Evolutionary conservation across 352 stramenopile genomes (phyloP).

Genomic region (Phytophthora pinifolia): DNA sequence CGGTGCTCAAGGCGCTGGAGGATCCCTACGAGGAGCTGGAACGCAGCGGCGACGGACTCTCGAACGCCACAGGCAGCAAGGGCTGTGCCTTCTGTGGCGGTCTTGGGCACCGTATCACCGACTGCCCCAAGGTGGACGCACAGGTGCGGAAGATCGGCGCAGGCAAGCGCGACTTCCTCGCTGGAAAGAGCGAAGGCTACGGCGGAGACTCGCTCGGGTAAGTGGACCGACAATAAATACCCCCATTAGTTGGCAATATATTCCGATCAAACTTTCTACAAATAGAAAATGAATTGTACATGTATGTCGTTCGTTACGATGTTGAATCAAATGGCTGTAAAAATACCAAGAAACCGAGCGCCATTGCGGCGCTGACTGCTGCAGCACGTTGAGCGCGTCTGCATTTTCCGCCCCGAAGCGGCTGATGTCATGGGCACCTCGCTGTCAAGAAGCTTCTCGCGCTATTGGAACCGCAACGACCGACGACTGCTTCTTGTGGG

Average conservation of each 20-base stretch:
- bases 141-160: constrained; percentile 95
- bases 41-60: constrained; percentile 39
- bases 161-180: constrained; percentile 93
- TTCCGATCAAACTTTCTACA: neutral
- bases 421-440: constrained; percentile 69
- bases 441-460: constrained; percentile 62
- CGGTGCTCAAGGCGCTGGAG: constrained; percentile 97
- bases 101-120: constrained; percentile 97
- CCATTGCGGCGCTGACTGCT: neutral
- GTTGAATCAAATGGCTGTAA: constrained; percentile 19
- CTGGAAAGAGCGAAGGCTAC: constrained; percentile 91
- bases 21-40: constrained; percentile 93
- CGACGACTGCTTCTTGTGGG: constrained; percentile 75
- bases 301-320: constrained; percentile 19
- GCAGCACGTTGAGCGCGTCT: constrained; percentile 11
- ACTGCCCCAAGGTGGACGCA: constrained; percentile 99
- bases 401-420: constrained; percentile 4
- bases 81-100: constrained; percentile 99
- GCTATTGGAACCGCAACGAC: constrained; percentile 80
- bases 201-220: constrained; percentile 92
- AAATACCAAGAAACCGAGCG: constrained; percentile 22
- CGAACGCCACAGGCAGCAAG: constrained; percentile 83
- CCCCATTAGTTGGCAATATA: constrained; percentile 10
- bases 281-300: neutral
- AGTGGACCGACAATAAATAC: neutral